Conservation (phyloP, 768 basidiomycete genomes). For the Dioszegia crocea region DNA sequence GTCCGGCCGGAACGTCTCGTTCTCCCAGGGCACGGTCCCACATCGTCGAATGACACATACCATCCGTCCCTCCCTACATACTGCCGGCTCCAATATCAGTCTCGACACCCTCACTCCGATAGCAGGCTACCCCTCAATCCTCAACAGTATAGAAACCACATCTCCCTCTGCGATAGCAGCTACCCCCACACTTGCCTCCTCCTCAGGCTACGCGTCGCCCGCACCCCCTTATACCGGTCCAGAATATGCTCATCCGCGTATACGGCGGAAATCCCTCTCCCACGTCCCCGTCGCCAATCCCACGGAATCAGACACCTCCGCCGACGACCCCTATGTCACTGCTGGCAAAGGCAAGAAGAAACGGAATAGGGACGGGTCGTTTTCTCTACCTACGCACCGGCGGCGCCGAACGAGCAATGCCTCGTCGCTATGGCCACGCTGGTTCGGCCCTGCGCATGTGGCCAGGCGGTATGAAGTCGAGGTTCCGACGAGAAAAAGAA, state of each 20-base stretch:
- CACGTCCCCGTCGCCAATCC: slow-evolving; percentile 10
- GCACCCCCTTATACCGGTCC: slow-evolving; percentile 9
- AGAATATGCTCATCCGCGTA: slow-evolving; percentile 18
- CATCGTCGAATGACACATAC: slow-evolving; percentile 17
- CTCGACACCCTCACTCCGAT: slow-evolving; percentile 17
- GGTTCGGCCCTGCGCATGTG: slow-evolving; percentile 5
- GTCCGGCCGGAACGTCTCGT: slow-evolving; percentile 9
- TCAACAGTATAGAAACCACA: background rate
- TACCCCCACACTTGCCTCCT: background rate
- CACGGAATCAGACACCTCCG: slow-evolving; percentile 18
- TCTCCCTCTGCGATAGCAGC: slow-evolving; percentile 4
- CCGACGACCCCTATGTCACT: slow-evolving; percentile 15
- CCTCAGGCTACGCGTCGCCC: slow-evolving; percentile 4
- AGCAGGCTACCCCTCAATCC: slow-evolving; percentile 1
- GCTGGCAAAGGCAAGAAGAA: slow-evolving; percentile 22
- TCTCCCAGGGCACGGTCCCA: slow-evolving; percentile 3
- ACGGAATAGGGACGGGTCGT: slow-evolving; percentile 20
- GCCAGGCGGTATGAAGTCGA: background rate
- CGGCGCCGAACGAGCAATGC: slow-evolving; percentile 18
- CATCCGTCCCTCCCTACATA: slow-evolving; percentile 15
- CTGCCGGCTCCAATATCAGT: slow-evolving; percentile 21
- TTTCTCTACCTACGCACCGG: slow-evolving; percentile 34
- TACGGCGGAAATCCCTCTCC: slow-evolving; percentile 20
- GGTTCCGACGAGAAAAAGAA: slow-evolving; percentile 3
- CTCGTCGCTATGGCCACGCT: slow-evolving; percentile 12